Evolutionary conservation across 106 monocot genomes (phyloP).

Genomic region (Platanthera zijinensis): DNA sequence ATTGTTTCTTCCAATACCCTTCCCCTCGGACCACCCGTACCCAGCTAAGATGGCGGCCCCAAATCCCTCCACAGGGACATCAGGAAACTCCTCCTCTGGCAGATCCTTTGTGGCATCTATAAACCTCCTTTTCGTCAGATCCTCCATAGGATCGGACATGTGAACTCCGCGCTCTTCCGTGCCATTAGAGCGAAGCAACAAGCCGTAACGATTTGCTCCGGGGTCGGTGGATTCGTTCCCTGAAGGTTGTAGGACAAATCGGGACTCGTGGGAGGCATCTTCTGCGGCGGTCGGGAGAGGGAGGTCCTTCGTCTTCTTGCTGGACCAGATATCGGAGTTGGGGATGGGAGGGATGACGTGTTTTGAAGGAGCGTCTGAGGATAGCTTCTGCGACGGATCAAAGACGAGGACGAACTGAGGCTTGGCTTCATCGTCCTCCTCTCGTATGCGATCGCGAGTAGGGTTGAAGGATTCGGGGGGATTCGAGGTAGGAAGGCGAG

Average conservation of each 20-base stretch:
- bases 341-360: constrained; percentile 61
- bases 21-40: constrained; percentile 82
- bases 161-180: neutral
- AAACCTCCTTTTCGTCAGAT: constrained; percentile 18
- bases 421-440: constrained; percentile 1
- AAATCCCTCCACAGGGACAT: constrained; percentile 57
- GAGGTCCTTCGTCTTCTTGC: constrained; percentile 26
- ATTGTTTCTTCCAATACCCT: constrained; percentile 51
- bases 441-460: neutral
- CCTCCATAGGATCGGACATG: neutral
- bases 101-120: constrained; percentile 37
- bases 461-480: constrained; percentile 8
- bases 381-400: constrained; percentile 57
- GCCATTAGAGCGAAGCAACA: constrained; percentile 38
- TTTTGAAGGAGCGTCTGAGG: constrained; percentile 6
- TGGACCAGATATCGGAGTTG: constrained; percentile 39
- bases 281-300: constrained; percentile 27
- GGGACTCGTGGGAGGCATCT: constrained; percentile 11
- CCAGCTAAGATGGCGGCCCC: constrained; percentile 56
- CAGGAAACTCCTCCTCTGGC: constrained; percentile 73
- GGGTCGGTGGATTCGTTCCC: constrained; percentile 7
- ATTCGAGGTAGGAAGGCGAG: constrained; percentile 12
- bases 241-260: constrained; percentile 47
- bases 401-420: constrained; percentile 75
- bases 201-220: constrained; percentile 48